Percentiles rank a stretch among this genome's conserved stretches.
phyloP scores from a whole-genome alignment of 2,329 filamentous ascomycete genomes.

The Immersiporthe knoxdaviesiana region DNA sequence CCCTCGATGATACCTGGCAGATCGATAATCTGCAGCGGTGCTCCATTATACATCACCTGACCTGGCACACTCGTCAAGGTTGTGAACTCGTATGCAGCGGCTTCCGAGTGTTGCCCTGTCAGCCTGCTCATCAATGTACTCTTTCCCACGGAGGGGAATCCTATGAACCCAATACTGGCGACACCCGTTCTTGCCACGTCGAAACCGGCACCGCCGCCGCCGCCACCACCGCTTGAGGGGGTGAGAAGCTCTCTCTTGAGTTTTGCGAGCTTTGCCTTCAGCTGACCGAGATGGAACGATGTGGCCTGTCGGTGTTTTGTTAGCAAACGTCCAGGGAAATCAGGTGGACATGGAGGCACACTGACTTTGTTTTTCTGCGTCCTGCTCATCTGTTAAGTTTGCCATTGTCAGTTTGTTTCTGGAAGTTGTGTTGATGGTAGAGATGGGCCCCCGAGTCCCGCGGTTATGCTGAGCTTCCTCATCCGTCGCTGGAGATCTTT shows the following conservation, averaged over 20 bases:
- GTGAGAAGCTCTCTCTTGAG: constrained; percentile 94
- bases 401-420: neutral
- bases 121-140: constrained; percentile 95
- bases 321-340: neutral
- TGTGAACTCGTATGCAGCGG: constrained; percentile 97
- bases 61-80: constrained; percentile 96
- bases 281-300: constrained; percentile 89
- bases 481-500: neutral
- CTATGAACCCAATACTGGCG: constrained; percentile 95
- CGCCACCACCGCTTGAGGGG: constrained; percentile 76
- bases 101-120: constrained; percentile 96
- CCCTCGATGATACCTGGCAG: constrained; percentile 98
- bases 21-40: constrained; percentile 97
- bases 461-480: neutral
- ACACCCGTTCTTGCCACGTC: constrained; percentile 98
- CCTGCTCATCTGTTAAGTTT: constrained; percentile 9
- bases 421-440: neutral
- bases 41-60: constrained; percentile 92
- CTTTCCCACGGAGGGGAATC: constrained; percentile 97
- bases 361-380: constrained; percentile 78
- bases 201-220: constrained; percentile 86
- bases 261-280: constrained; percentile 98
- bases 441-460: neutral
- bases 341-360: neutral
- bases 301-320: constrained; percentile 57